Percentiles rank a stretch among this genome's conserved stretches.
These are phyloP conservation scores for Monilinia fructigena DNA, from an alignment of 2,329 filamentous ascomycete genomes.

Conservation along the genomic window DNA sequence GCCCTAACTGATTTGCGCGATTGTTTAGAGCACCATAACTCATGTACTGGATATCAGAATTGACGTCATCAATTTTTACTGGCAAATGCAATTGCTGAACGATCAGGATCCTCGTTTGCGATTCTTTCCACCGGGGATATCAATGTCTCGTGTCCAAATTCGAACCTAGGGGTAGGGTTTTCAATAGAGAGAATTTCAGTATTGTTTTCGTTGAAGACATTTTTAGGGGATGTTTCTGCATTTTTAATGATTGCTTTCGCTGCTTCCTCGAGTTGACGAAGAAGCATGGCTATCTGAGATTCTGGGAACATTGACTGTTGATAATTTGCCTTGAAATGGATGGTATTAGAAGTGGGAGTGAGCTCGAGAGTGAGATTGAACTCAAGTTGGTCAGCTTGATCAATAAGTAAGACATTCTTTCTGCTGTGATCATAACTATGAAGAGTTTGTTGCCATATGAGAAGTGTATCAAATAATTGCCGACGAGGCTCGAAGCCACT, in stretches of 20 bases:
- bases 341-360: constrained; percentile 55
- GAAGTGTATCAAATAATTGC: constrained; percentile 71
- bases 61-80: constrained; percentile 45
- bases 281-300: constrained; percentile 55
- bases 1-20: constrained; percentile 63
- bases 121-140: constrained; percentile 37
- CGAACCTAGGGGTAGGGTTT: constrained; percentile 29
- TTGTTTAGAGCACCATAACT: constrained; percentile 66
- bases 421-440: constrained; percentile 40
- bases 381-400: constrained; percentile 70
- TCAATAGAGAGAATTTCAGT: constrained; percentile 35
- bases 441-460: constrained; percentile 81
- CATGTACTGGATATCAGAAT: constrained; percentile 45
- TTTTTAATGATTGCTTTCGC: constrained; percentile 43
- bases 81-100: constrained; percentile 65
- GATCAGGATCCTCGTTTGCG: constrained; percentile 46
- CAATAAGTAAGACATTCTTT: constrained; percentile 51
- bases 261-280: constrained; percentile 60
- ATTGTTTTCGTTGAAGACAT: constrained; percentile 26
- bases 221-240: constrained; percentile 17
- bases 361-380: constrained; percentile 75
- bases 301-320: constrained; percentile 53
- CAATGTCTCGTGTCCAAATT: constrained; percentile 30
- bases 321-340: constrained; percentile 55
- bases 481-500: constrained; percentile 55